These are phyloP conservation scores for Pigoraptor vietnamica DNA, from an alignment of 78 protist species.

Conservation along the genomic window DNA sequence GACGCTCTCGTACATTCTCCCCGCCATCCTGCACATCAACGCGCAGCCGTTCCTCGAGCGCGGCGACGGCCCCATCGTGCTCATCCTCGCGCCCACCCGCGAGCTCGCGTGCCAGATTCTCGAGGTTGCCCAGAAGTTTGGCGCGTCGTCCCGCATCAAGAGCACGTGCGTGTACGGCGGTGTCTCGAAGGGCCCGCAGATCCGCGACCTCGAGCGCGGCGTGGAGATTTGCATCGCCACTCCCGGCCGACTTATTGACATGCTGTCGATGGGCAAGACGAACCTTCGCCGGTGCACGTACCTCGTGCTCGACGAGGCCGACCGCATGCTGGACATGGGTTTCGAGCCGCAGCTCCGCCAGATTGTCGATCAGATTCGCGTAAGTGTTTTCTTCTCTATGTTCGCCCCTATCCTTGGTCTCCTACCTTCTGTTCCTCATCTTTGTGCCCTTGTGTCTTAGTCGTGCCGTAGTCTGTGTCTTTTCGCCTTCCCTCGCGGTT, in stretches of 20 bases:
- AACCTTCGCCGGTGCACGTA: constrained; percentile 86
- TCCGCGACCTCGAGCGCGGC: constrained; percentile 49
- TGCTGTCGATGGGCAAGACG: constrained; percentile 58
- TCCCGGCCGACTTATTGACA: constrained; percentile 98
- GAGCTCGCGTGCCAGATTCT: constrained; percentile 91
- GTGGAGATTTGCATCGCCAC: constrained; percentile 91
- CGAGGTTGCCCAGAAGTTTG: background rate
- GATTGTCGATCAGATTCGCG: constrained; percentile 19
- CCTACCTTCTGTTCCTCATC: no score
- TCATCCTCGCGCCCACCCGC: constrained; percentile 93
- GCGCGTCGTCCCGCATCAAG: background rate
- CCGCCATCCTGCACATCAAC: constrained; percentile 72
- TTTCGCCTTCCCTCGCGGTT: no score
- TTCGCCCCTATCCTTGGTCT: no score
- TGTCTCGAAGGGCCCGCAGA: constrained; percentile 69
- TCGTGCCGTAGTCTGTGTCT: background rate
- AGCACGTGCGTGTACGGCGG: constrained; percentile 94
- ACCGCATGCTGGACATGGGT: constrained; percentile 98
- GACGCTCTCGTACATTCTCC: constrained; percentile 93
- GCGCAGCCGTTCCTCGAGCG: constrained; percentile 44
- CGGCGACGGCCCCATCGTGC: constrained; percentile 87
- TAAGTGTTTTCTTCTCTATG: no score
- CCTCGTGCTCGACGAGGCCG: constrained; percentile 98
- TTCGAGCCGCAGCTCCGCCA: constrained; percentile 84
- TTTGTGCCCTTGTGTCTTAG: background rate